Conservation (phyloP, 768 basidiomycete species). For the Scleroderma bovista region DNA sequence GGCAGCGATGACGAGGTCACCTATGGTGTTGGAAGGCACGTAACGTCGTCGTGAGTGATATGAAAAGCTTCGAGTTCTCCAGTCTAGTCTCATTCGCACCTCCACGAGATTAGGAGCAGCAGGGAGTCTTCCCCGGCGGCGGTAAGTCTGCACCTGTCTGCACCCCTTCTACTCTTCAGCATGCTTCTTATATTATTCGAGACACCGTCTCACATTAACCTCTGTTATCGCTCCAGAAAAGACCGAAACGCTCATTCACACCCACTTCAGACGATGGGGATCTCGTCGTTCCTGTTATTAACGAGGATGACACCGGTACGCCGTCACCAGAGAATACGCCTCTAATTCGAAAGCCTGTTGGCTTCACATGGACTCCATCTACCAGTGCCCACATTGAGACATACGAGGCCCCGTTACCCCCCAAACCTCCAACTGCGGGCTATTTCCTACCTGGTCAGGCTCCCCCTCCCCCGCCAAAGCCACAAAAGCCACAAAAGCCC, state of each 20-base stretch:
- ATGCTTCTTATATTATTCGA: background rate
- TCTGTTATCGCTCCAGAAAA: slow-evolving; percentile 27
- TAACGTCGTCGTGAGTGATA: slow-evolving; percentile 33
- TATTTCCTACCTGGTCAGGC: slow-evolving; percentile 60
- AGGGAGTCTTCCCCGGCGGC: slow-evolving; percentile 48
- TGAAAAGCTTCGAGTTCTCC: background rate
- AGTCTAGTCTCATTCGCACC: slow-evolving; percentile 4
- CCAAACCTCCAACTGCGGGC: slow-evolving; percentile 18
- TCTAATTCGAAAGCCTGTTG: slow-evolving; percentile 55
- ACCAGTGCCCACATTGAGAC: slow-evolving; percentile 23
- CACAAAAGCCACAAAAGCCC: slow-evolving; percentile 22
- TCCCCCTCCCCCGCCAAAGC: slow-evolving; percentile 17
- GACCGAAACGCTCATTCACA: slow-evolving; percentile 44
- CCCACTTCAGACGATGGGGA: slow-evolving; percentile 50
- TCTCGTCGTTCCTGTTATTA: slow-evolving; percentile 33
- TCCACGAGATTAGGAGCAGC: slow-evolving; percentile 42
- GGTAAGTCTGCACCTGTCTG: slow-evolving; percentile 29
- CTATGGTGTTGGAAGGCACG: slow-evolving; percentile 27
- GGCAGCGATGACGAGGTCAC: slow-evolving; percentile 21
- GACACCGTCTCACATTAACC: background rate
- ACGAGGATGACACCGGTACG: slow-evolving; percentile 36
- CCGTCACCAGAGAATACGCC: slow-evolving; percentile 44
- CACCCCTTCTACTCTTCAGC: background rate
- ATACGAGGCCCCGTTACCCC: slow-evolving; percentile 21
- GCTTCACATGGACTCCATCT: slow-evolving; percentile 37